These are phyloP conservation scores for Codiaeum variegatum DNA, from an alignment of 441 rosid genomes.

Conservation along the genomic window DNA sequence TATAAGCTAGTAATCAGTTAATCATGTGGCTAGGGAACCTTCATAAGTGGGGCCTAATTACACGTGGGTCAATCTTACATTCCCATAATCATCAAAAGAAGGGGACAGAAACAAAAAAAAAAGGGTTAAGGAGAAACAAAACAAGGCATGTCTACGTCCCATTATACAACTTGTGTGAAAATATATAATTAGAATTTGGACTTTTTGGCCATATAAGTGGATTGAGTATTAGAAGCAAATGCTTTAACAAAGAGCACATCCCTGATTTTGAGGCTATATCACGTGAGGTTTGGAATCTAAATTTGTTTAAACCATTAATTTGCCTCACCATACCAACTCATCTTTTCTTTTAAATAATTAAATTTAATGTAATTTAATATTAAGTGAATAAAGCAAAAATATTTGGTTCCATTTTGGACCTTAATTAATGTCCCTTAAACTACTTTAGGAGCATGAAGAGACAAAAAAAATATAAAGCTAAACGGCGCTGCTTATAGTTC, in stretches of 20 bases:
- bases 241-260: constrained; percentile 35
- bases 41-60: not conserved
- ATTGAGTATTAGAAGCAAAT: not conserved
- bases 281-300: constrained; percentile 59
- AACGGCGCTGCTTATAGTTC: constrained; percentile 66
- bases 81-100: constrained; percentile 30
- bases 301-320: constrained; percentile 33
- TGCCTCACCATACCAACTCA: no score
- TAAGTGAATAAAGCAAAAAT: constrained; percentile 9
- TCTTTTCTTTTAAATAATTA: no score
- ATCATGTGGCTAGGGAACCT: constrained; percentile 16
- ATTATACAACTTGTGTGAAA: not conserved
- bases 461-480: constrained; percentile 32
- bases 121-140: not conserved
- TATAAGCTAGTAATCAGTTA: not conserved
- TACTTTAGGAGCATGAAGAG: constrained; percentile 28
- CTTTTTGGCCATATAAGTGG: constrained; percentile 29
- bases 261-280: constrained; percentile 78
- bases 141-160: not conserved
- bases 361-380: no score
- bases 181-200: constrained; percentile 11
- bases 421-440: constrained; percentile 17
- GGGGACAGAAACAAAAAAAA: not conserved
- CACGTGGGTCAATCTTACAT: constrained; percentile 23
- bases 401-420: constrained; percentile 6